phyloP scores from a whole-genome alignment of 2,329 filamentous ascomycete genomes.

The Paraphoma sp. region DNA sequence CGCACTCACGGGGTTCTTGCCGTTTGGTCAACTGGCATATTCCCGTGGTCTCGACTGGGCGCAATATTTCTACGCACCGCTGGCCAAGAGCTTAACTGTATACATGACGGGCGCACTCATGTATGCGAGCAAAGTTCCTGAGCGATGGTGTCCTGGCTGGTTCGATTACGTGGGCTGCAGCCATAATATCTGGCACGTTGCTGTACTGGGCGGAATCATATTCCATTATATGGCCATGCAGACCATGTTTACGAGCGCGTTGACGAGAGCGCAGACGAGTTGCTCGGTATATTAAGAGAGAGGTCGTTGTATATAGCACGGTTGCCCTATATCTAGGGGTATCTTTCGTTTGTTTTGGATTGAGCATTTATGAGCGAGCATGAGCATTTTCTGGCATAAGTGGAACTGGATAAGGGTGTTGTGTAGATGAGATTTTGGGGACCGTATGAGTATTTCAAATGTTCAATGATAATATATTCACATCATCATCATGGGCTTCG shows the following conservation, averaged over 20 bases:
- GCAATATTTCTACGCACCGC: conserved; percentile 86
- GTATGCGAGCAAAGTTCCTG: conserved; percentile 91
- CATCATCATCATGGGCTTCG: no score
- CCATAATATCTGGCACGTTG: conserved; percentile 97
- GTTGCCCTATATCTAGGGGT: background rate
- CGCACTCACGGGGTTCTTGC: conserved; percentile 85
- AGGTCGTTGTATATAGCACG: no score
- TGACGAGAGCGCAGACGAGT: conserved; percentile 42
- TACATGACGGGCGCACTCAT: conserved; percentile 85
- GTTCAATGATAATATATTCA: no score
- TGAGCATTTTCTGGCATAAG: conserved; percentile 4
- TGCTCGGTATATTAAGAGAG: conserved; percentile 39
- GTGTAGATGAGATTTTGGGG: background rate
- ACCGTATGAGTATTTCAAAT: no score
- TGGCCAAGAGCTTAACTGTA: conserved; percentile 83
- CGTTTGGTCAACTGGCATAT: conserved; percentile 80
- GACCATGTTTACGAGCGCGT: conserved; percentile 76
- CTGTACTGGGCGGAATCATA: conserved; percentile 92
- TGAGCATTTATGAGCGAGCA: conserved; percentile 7
- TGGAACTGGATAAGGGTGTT: background rate
- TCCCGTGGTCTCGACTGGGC: conserved; percentile 82
- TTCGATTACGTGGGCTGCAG: conserved; percentile 96
- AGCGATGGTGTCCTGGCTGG: conserved; percentile 88
- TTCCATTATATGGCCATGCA: conserved; percentile 98
- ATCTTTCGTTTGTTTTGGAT: conserved; percentile 3